A percentile compares a stretch with the other conserved stretches of the same genome.
phyloP scores from a whole-genome alignment of 2,329 filamentous ascomycete genomes.

The Cladosporium halotolerans region DNA sequence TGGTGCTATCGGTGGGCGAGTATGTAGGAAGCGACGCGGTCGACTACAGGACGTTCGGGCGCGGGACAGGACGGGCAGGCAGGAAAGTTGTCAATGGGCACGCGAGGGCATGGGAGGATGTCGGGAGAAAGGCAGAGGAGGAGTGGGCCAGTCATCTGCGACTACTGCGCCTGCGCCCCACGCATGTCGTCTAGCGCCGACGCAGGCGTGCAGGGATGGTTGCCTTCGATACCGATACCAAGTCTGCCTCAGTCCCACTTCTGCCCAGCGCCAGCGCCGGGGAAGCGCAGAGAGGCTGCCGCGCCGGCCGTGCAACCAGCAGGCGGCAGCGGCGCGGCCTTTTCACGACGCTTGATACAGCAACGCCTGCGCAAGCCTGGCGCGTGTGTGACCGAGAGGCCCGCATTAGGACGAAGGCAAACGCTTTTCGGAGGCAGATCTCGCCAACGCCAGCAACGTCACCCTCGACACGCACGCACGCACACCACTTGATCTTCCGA shows the following conservation, averaged over 20 bases:
- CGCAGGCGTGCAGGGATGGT: conserved; percentile 8
- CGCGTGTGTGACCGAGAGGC: too few species aligned
- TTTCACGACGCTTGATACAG: too few species aligned
- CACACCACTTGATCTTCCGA: too few species aligned
- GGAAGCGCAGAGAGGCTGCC: neutral
- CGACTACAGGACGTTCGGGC: conserved; percentile 4
- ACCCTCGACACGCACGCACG: too few species aligned
- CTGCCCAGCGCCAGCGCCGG: neutral
- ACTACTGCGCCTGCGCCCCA: neutral
- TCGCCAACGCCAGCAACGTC: too few species aligned
- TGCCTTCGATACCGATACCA: conserved; percentile 9
- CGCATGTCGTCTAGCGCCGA: conserved; percentile 6
- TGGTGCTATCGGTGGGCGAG: neutral
- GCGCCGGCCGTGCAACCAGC: neutral
- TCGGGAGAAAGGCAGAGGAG: neutral
- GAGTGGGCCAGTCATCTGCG: neutral
- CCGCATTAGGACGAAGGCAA: too few species aligned
- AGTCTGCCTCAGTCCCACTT: too few species aligned
- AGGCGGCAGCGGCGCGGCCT: too few species aligned
- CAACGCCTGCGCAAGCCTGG: too few species aligned
- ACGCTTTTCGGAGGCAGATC: too few species aligned
- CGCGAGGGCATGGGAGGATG: neutral
- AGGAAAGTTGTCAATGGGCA: conserved; percentile 6
- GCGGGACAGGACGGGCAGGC: neutral
- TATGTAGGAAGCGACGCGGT: neutral